phyloP scores from a whole-genome alignment of 176 grass and related monocot genomes.

The Musa itinerans region DNA sequence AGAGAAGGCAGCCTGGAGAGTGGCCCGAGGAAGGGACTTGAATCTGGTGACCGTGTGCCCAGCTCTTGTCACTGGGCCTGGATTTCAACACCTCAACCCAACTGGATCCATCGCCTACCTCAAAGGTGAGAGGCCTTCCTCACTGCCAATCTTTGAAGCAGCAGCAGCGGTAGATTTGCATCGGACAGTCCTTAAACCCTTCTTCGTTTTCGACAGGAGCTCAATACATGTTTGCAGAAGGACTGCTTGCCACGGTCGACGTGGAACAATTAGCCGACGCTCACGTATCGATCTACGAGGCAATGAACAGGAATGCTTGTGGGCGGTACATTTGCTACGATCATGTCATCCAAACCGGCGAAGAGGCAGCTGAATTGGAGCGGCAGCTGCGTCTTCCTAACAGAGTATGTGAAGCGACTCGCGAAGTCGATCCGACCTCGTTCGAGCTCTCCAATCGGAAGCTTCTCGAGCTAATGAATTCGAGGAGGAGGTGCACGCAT shows the following conservation, averaged over 20 bases:
- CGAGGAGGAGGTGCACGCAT: constrained; percentile 62
- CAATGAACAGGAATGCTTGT: constrained; percentile 49
- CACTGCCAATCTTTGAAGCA: too few relatives aligned
- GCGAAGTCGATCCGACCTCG: constrained; percentile 19
- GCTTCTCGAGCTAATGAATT: constrained; percentile 43
- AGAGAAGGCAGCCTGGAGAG: constrained; percentile 85
- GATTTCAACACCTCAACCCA: constrained; percentile 79
- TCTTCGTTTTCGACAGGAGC: constrained; percentile 31
- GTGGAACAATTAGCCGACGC: constrained; percentile 64
- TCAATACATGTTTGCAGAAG: constrained; percentile 50
- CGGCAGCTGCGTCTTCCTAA: constrained; percentile 53
- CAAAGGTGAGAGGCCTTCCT: constrained; percentile 39
- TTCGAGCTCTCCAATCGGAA: constrained; percentile 76
- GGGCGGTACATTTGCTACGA: constrained; percentile 93
- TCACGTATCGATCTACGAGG: constrained; percentile 69
- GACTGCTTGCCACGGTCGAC: constrained; percentile 66
- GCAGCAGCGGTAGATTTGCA: too few relatives aligned
- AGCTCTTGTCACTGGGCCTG: constrained; percentile 70
- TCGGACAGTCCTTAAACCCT: too few relatives aligned
- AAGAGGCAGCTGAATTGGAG: constrained; percentile 63
- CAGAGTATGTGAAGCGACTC: neutral
- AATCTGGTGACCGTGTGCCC: constrained; percentile 84
- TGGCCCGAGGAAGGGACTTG: constrained; percentile 71
- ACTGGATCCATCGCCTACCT: constrained; percentile 88
- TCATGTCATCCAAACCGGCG: constrained; percentile 43